Evolutionary conservation across 2,329 filamentous ascomycete genomes (phyloP).

Genomic region (Thielaviopsis musarum): DNA sequence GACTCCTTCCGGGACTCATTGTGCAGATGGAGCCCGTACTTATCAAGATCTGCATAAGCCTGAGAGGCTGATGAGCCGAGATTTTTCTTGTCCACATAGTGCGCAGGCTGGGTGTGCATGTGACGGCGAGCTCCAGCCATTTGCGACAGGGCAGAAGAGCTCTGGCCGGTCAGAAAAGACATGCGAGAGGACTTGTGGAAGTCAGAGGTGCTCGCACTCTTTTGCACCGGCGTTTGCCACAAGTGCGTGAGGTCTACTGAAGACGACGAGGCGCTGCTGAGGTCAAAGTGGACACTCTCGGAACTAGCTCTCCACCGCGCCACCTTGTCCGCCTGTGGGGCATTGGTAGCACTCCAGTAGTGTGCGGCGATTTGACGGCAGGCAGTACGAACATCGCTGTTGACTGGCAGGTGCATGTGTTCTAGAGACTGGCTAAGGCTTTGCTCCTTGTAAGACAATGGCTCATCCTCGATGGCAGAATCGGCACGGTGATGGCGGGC

Average conservation of each 20-base stretch:
- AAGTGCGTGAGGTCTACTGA: conserved; percentile 7
- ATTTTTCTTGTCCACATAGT: conserved; percentile 3
- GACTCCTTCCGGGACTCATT: conserved; percentile 11
- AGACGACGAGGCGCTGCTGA: conserved; percentile 1
- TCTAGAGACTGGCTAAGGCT: conserved; percentile 6
- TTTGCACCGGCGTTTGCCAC: conserved; percentile 10
- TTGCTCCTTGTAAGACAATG: neutral
- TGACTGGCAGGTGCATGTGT: conserved; percentile 11
- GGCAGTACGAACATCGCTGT: conserved; percentile 7
- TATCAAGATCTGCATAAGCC: conserved; percentile 11
- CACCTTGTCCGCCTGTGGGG: conserved; percentile 10
- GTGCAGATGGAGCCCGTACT: conserved; percentile 18
- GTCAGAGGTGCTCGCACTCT: conserved; percentile 8
- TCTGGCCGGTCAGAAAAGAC: conserved; percentile 7
- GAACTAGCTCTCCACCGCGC: conserved; percentile 11
- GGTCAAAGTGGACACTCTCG: conserved; percentile 10
- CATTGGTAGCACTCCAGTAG: conserved; percentile 11
- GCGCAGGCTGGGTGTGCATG: conserved; percentile 2
- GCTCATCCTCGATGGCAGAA: neutral
- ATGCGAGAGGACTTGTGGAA: conserved; percentile 8
- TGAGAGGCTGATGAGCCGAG: neutral
- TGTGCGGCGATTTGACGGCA: conserved; percentile 12
- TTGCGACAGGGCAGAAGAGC: neutral
- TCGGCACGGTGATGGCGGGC: conserved; percentile 9
- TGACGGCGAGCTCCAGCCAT: conserved; percentile 7